Evolutionary conservation across 208 protist genomes (phyloP).

Genomic region (Wallacemonas rigidus): DNA sequence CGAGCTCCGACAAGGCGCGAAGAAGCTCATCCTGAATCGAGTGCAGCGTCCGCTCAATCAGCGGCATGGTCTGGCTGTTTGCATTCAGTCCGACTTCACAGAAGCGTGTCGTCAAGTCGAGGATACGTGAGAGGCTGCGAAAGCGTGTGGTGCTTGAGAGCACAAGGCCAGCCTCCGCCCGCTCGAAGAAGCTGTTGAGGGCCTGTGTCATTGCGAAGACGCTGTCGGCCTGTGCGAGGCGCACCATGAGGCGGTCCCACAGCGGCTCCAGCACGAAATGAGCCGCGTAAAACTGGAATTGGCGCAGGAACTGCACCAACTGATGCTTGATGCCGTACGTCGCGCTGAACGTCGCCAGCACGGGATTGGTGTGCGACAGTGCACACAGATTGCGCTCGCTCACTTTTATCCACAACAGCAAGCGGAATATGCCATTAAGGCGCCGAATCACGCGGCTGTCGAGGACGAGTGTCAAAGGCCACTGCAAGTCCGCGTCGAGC

Average conservation of each 20-base stretch:
- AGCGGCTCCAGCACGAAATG: constrained; percentile 87
- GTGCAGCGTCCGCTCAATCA: constrained; percentile 62
- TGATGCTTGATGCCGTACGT: constrained; percentile 87
- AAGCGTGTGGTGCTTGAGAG: constrained; percentile 75
- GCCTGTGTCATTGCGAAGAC: constrained; percentile 73
- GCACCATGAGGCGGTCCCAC: constrained; percentile 71
- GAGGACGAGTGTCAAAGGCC: constrained; percentile 83
- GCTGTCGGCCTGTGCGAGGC: constrained; percentile 65
- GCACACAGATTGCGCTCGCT: constrained; percentile 74
- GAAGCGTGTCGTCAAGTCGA: constrained; percentile 75
- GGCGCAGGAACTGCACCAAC: constrained; percentile 82
- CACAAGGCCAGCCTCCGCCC: constrained; percentile 67
- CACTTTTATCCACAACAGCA: constrained; percentile 80
- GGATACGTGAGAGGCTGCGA: constrained; percentile 65
- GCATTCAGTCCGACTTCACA: constrained; percentile 73
- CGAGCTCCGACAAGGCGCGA: constrained; percentile 73
- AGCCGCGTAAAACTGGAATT: constrained; percentile 90
- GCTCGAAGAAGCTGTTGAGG: constrained; percentile 75
- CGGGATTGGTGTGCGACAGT: constrained; percentile 56
- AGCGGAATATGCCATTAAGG: constrained; percentile 83
- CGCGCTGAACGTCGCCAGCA: constrained; percentile 45
- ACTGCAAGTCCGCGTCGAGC: constrained; percentile 82
- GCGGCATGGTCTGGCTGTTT: constrained; percentile 48
- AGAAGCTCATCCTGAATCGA: constrained; percentile 67
- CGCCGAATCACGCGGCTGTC: constrained; percentile 49